Base-by-base conservation (phyloP, 1,284 basidiomycete species). In the Xerocomus nothofagi region DNA sequence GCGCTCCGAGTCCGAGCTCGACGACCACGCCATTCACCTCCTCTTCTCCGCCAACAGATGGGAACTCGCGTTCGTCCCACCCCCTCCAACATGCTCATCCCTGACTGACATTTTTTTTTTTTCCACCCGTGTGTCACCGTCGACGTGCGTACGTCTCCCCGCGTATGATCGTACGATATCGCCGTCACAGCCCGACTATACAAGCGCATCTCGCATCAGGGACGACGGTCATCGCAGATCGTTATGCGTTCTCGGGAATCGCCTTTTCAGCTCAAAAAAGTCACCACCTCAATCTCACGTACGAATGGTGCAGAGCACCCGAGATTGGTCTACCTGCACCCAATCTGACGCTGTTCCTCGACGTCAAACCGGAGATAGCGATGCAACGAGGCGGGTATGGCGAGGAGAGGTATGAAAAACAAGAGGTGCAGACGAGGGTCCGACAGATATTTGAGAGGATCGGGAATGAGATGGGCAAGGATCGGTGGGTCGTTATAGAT, bases 41-140 rank as follows among this genome's bases (percentile, higher is more conserved):
- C 81, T 99, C 48, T 99, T 99, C 75, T 88, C 92, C 41, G 96
- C 95, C 1, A 99, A 99, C 67, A 82, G 96, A 20, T 99, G 97
- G 96, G 96, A 99, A 68, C 79, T 88, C 57, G 37, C 23, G 41
- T 43, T 17, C n/a, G 41, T 43, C 12, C 11, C 1, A 20, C 10
- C 9, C 17, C 17, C 10, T 5, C 7, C 11, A 20, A 18, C 4
- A 14, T 4, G 8, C 12, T 23, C 32, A 21, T 12, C 17, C 33
- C 29, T 11, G n/a, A 29, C 31, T 15, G 14, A 12, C 21, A 10
- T 27, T 26, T 26, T 26, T 26, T 9, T 15, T 30, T 15, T 8
- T 10, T 31, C 23, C 18, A 34, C 30, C 24, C 27, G 9, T 11
- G 23, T 24, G 10, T 27, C 26, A 27, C 26, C 26, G 10, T 27